Evolutionary conservation across 768 basidiomycete species (phyloP).

Genomic region (Mycena leptocephala): DNA sequence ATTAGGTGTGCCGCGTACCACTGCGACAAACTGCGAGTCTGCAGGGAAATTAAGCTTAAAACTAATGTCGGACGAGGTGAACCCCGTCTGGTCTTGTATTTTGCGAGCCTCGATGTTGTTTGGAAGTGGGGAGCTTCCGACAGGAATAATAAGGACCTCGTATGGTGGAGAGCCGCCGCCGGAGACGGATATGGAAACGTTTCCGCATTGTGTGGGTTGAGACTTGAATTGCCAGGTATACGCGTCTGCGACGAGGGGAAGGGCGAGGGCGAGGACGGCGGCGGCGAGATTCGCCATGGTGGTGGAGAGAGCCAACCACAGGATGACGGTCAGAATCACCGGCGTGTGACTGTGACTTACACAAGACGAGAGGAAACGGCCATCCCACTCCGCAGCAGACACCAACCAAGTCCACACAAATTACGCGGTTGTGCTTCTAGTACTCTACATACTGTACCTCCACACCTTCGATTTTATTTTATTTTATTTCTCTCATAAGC

Average conservation of each 20-base stretch:
- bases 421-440: no score
- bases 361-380: no score
- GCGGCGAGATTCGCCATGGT: conserved; percentile 25
- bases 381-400: no score
- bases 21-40: conserved; percentile 82
- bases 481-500: no score
- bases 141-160: conserved; percentile 76
- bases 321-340: not conserved
- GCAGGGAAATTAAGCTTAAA: conserved; percentile 28
- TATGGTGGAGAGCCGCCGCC: conserved; percentile 81
- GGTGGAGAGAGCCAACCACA: conserved; percentile 15
- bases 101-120: conserved; percentile 75
- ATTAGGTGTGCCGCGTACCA: conserved; percentile 65
- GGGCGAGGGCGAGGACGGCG: conserved; percentile 40
- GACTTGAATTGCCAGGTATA: conserved; percentile 64
- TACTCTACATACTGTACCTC: no score
- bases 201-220: conserved; percentile 77
- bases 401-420: no score
- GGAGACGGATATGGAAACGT: conserved; percentile 71
- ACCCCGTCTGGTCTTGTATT: conserved; percentile 57
- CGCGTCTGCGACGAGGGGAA: conserved; percentile 51
- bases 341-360: not conserved
- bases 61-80: conserved; percentile 4
- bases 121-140: conserved; percentile 73
- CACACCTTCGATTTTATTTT: no score